Evolutionary conservation across 2,329 filamentous ascomycete species (phyloP), one percentile per base, ranked within the genome.

Genomic region (Fusarium sp.): DNA sequence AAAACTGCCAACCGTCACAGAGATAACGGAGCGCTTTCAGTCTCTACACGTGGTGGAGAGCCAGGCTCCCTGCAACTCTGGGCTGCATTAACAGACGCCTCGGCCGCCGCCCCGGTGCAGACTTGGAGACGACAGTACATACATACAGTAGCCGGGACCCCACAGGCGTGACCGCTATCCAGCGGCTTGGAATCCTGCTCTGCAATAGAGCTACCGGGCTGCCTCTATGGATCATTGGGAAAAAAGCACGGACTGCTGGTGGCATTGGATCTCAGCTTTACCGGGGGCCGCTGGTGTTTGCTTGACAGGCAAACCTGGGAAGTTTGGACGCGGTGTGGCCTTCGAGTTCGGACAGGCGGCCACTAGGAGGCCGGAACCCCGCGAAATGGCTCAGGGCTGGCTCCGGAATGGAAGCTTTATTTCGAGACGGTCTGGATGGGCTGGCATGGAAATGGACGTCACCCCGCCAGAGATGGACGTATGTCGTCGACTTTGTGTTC

Each of bases 101-200:
- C 50, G 35, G 37, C 62, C 57, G 62, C 63, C 42, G 52, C 59
- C 57, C 70, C 61, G 52, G 63, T 27, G 59, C 62, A 58, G 66
- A 22, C 57, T 24, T 35, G 47, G 47, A 29, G 24, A 52, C 24
- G 24, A 52, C 16, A 52, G 24, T 34, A 34, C 31, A 34, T 57
- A 31, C 31, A 34, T 57, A 56, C 57, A 66, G 71, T 74, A 66
- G 67, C 66, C 59, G 58, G 58, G 58, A 57, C 65, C 73, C 73
- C 71, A 77, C 73, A 61, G 57, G n/a, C 52, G 61, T 62, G 64
- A 69, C 71, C 58, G 45, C 65, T 62, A 70, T 66, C 73, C 75
- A 73, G 50, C 65, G 58, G 67, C 75, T 66, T 75, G 75, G 72
- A 69, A 77, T 70, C 60, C 66, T 72, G 63, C 34, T 37, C 56